Percentiles rank a stretch among this genome's conserved stretches.
Conservation (phyloP, 2,329 filamentous ascomycete species). For the Colletotrichum sp. region DNA sequence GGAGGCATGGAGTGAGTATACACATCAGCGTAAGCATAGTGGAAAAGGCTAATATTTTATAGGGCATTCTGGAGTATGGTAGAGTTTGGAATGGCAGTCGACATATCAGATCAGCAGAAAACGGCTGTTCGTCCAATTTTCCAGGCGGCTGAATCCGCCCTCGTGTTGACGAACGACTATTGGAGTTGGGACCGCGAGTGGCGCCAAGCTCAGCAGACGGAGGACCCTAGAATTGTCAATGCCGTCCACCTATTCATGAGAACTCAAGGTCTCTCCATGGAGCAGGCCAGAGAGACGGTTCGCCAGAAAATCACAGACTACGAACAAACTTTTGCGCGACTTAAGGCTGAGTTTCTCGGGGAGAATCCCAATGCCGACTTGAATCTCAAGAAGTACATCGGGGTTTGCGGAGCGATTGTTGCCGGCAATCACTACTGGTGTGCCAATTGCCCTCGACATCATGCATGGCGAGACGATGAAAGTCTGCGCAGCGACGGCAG, state of each 20-base stretch:
- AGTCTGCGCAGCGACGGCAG: not conserved
- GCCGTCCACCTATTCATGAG: not conserved
- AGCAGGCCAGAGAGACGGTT: not conserved
- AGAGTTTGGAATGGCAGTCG: not conserved
- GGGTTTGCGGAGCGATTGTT: not conserved
- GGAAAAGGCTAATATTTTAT: not conserved
- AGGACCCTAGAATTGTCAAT: not conserved
- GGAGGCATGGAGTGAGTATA: slow-evolving; percentile 7
- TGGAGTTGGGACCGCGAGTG: slow-evolving; percentile 11
- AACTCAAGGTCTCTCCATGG: not conserved
- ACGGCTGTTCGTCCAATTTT: not conserved
- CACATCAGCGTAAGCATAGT: fast-evolving
- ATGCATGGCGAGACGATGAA: not conserved
- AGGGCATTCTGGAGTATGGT: slow-evolving; percentile 12
- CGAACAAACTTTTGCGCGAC: not conserved
- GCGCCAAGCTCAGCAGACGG: not conserved
- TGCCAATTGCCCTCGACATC: not conserved
- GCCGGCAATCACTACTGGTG: slow-evolving; percentile 12
- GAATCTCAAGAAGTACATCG: not conserved
- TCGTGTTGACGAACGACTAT: slow-evolving; percentile 5
- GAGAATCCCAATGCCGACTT: not conserved
- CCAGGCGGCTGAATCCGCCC: not conserved
- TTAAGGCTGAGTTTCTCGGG: not conserved
- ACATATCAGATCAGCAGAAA: not conserved
- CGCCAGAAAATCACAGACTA: not conserved